Conservation (phyloP, 345 rosid genomes). For the Erodium maritimum region DNA sequence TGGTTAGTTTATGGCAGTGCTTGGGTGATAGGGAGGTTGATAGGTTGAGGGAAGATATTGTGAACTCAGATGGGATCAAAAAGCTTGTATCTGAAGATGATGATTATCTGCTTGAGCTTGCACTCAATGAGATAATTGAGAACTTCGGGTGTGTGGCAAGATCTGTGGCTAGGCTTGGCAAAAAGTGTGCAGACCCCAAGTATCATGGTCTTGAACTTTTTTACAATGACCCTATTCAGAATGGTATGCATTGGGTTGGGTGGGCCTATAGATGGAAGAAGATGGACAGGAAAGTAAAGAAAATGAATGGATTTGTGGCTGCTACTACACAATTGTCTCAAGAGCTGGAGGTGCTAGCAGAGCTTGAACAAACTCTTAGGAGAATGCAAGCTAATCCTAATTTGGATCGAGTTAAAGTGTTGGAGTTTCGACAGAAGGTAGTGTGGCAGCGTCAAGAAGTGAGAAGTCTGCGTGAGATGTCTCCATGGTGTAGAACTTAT, state of each 20-base stretch:
- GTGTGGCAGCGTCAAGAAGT: constrained; percentile 43
- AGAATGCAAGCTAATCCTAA: constrained; percentile 36
- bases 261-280: constrained; percentile 45
- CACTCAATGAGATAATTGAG: constrained; percentile 37
- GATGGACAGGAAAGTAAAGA: constrained; percentile 64
- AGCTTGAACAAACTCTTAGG: constrained; percentile 50
- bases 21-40: constrained; percentile 31
- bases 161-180: constrained; percentile 39
- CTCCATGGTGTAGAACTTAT: constrained; percentile 46
- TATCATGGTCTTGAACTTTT: constrained; percentile 36
- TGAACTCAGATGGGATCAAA: constrained; percentile 28
- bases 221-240: constrained; percentile 29
- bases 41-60: constrained; percentile 36
- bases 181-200: constrained; percentile 32
- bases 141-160: constrained; percentile 31
- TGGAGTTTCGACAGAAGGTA: constrained; percentile 45
- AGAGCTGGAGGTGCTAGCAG: constrained; percentile 53
- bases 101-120: constrained; percentile 43
- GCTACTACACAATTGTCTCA: constrained; percentile 36
- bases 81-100: constrained; percentile 41
- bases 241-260: constrained; percentile 38
- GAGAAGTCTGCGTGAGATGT: constrained; percentile 38
- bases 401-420: constrained; percentile 26
- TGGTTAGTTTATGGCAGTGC: constrained; percentile 40
- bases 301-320: constrained; percentile 45